Conservation (phyloP, 2,329 filamentous ascomycete species). For the Fusarium chuoi region DNA sequence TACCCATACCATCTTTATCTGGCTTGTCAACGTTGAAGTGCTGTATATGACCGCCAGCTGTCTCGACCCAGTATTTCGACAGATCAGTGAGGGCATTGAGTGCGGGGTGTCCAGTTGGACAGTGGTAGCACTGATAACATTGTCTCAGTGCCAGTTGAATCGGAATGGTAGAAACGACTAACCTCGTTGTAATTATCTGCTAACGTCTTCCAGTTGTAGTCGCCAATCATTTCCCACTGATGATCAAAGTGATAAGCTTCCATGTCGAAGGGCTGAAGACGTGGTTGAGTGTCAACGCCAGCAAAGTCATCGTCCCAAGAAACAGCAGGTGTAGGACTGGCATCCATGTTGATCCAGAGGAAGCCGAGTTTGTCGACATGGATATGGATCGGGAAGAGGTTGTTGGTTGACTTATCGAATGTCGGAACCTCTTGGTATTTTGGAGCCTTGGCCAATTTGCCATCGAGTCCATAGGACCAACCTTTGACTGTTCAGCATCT, state of each 20-base stretch:
- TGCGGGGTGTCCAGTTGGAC: constrained; percentile 66
- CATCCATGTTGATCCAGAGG: neutral
- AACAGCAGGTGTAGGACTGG: constrained; percentile 39
- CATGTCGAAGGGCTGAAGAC: constrained; percentile 57
- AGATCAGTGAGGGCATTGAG: constrained; percentile 55
- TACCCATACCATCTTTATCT: neutral
- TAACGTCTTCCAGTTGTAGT: constrained; percentile 69
- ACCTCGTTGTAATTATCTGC: constrained; percentile 69
- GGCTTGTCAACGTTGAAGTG: constrained; percentile 55
- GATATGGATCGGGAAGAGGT: neutral
- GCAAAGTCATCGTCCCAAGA: constrained; percentile 62
- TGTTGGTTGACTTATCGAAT: neutral
- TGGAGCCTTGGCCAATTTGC: neutral
- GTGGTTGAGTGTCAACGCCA: constrained; percentile 55
- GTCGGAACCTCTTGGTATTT: neutral
- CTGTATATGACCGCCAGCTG: constrained; percentile 58
- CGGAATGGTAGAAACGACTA: rapidly evolving
- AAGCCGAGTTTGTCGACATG: neutral
- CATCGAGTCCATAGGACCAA: neutral
- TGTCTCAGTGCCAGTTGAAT: neutral
- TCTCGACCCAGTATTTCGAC: constrained; percentile 60
- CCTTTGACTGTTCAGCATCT: neutral
- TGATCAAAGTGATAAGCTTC: constrained; percentile 65
- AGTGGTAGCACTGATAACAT: constrained; percentile 65
- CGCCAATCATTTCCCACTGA: constrained; percentile 63